phyloP scores from a whole-genome alignment of 2,329 filamentous ascomycete species.

The Aaosphaeria pasadenensis region DNA sequence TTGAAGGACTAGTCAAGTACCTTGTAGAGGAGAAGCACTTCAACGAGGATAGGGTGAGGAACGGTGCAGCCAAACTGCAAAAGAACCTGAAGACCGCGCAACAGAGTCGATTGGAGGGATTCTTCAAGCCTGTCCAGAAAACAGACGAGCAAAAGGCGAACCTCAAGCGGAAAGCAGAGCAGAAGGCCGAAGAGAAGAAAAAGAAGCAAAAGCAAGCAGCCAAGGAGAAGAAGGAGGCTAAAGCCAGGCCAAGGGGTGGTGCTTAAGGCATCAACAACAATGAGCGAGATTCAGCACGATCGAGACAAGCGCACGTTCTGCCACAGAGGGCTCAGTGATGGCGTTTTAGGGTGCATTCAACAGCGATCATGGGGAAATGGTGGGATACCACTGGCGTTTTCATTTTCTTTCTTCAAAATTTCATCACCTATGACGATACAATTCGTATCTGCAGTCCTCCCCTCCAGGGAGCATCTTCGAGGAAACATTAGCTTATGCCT shows the following conservation, averaged over 20 bases:
- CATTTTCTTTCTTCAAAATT: neutral
- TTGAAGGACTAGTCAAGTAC: conserved; percentile 85
- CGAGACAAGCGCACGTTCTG: no score
- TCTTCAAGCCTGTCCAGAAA: conserved; percentile 92
- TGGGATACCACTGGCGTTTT: neutral
- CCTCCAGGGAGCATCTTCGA: neutral
- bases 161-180: conserved; percentile 90
- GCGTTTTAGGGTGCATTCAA: no score
- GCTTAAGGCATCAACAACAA: neutral
- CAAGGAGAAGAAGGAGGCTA: conserved; percentile 90
- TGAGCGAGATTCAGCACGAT: no score
- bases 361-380: no score
- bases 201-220: conserved; percentile 94
- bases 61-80: conserved; percentile 71
- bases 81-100: conserved; percentile 92
- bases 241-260: conserved; percentile 74
- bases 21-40: conserved; percentile 94
- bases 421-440: neutral
- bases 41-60: conserved; percentile 87
- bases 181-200: conserved; percentile 87
- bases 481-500: neutral
- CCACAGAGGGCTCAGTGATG: no score
- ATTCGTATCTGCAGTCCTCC: neutral
- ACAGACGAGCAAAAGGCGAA: conserved; percentile 80
- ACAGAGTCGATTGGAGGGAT: conserved; percentile 88